A percentile compares a stretch with the other conserved stretches of the same genome.
Conservation (phyloP, 179 eudicot species). For the Actinidia chinensis region DNA sequence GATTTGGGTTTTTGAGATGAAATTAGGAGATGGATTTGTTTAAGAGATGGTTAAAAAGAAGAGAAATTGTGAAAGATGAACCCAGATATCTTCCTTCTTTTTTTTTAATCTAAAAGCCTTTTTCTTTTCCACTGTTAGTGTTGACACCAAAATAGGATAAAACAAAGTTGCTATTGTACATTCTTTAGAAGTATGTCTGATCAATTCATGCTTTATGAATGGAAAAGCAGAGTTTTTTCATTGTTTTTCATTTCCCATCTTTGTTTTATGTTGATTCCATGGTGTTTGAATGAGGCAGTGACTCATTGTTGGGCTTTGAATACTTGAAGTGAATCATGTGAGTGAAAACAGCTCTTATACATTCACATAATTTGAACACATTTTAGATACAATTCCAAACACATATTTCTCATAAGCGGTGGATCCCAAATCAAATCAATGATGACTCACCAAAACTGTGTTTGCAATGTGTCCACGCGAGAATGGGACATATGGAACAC, state of each 20-base stretch:
- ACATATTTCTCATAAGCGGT: not conserved
- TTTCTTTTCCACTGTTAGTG: not conserved
- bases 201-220: slow-evolving; percentile 14
- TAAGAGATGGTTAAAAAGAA: slow-evolving; percentile 8
- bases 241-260: too few species aligned
- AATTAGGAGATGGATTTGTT: slow-evolving; percentile 21
- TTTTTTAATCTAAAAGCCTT: slow-evolving; percentile 4
- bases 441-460: too few species aligned
- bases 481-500: too few species aligned
- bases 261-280: not conserved
- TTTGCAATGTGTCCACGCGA: too few species aligned
- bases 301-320: not conserved
- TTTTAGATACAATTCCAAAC: not conserved
- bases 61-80: slow-evolving; percentile 10
- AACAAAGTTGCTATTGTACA: slow-evolving; percentile 29
- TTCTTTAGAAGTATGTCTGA: slow-evolving; percentile 17
- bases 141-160: slow-evolving; percentile 21
- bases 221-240: slow-evolving; percentile 13
- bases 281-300: not conserved
- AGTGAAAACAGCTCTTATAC: not conserved
- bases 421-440: too few species aligned
- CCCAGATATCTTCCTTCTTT: not conserved
- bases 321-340: too few species aligned
- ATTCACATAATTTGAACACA: not conserved
- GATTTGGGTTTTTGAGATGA: slow-evolving; percentile 37